Evolutionary conservation across 495 filamentous ascomycete species (phyloP), one percentile per base, ranked within the genome.

Genomic region (Aspergillus heteromorphus): DNA sequence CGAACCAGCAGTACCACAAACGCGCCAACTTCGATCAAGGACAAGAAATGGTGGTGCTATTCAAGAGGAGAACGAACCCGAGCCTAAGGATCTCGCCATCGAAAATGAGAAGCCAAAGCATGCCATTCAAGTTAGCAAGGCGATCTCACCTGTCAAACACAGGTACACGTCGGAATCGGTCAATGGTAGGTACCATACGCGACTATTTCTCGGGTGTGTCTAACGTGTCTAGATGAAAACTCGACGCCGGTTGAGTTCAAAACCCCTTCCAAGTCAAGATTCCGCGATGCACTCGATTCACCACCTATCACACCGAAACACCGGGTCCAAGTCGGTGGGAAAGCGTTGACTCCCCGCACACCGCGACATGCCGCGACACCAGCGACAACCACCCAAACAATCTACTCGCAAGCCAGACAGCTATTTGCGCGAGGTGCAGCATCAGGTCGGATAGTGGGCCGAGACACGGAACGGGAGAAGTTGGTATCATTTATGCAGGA

Each of bases 391-490:
- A 66, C 76, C 11, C 83, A 83, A 34, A 89, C 88, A 0, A 79
- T 96, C 14, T 96, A 97, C 64, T 89, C 91, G 50, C 78, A 82
- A 45, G 95, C 92, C 5, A 82, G 92, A n/a, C 84, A 92, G 63
- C 66, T 95, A 5, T 97, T 99, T 65, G 83, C 87, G 3, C 80
- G 90, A 42, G 87, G 87, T 52, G 81, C 85, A 19, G 83, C 84
- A 49, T 89, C 89, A 2, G 83, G 84, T 9, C 81, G 81, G 61
- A 73, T 99, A 36, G 76, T 97, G 62, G 93, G 93, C 31, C 83
- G 93, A 34, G 90, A 96, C 30, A 70, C 81, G 0, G 93, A 99
- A 64, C 81, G 86, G 48, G 71, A 79, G 17, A 83, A 92, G 49
- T 72, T 99, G 19, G 67, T 73, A 4, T 60, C 60, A 0, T 97